A percentile compares a stretch with the other conserved stretches of the same genome.
These are phyloP conservation scores for Penicillium taxi DNA, from an alignment of 495 filamentous ascomycete genomes.

Conservation along the genomic window DNA sequence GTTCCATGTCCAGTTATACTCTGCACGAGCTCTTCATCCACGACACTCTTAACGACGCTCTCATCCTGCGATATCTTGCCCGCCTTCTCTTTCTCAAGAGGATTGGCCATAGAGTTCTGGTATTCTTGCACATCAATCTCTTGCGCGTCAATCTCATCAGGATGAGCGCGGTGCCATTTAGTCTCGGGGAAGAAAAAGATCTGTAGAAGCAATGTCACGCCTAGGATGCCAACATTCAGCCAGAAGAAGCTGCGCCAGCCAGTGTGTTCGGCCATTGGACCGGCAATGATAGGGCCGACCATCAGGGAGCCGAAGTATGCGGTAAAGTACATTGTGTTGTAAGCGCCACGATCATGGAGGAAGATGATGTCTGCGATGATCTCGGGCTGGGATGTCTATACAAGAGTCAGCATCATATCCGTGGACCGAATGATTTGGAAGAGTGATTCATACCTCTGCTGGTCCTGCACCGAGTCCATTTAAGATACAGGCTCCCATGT, in stretches of 20 bases:
- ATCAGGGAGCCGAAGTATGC: constrained; percentile 38
- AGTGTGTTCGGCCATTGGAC: constrained; percentile 47
- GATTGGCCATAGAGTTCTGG: neutral
- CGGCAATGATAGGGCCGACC: constrained; percentile 52
- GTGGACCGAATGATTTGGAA: neutral
- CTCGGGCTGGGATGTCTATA: constrained; percentile 50
- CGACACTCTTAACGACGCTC: constrained; percentile 9
- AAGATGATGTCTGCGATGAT: constrained; percentile 62
- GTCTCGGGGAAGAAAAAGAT: constrained; percentile 56
- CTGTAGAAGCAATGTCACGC: constrained; percentile 36
- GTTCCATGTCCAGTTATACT: constrained; percentile 40
- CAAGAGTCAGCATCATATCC: neutral
- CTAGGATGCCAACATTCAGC: constrained; percentile 46
- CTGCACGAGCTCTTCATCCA: constrained; percentile 10
- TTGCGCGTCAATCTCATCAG: constrained; percentile 7
- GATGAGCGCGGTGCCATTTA: constrained; percentile 45
- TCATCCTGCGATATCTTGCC: constrained; percentile 12
- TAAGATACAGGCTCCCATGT: constrained; percentile 54
- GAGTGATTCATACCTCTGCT: constrained; percentile 22
- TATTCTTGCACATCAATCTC: neutral
- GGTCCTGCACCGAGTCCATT: constrained; percentile 54
- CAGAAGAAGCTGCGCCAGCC: constrained; percentile 54
- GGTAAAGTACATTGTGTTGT: constrained; percentile 59
- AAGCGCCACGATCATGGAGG: constrained; percentile 56
- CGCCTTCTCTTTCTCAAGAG: constrained; percentile 14